phyloP scores from a whole-genome alignment of 169 alveolate genomes.

The Cryptosporidium parvum region DNA sequence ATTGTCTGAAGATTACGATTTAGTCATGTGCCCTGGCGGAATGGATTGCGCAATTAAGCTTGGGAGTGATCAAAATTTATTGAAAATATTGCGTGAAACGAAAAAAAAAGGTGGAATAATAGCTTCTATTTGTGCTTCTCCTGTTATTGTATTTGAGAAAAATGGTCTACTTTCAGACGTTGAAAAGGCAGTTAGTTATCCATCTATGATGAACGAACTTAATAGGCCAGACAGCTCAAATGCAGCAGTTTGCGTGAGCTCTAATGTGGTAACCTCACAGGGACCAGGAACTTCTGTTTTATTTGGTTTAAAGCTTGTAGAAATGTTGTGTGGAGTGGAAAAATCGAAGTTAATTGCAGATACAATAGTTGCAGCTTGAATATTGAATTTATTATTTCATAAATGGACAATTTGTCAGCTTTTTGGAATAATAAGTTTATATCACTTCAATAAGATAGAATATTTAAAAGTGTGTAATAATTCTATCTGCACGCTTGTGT shows the following conservation, averaged over 20 bases:
- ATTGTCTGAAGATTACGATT: slow-evolving; percentile 76
- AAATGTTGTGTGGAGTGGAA: slow-evolving; percentile 60
- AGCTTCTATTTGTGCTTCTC: slow-evolving; percentile 91
- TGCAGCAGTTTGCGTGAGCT: slow-evolving; percentile 71
- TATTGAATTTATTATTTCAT: not conserved
- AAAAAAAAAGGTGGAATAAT: slow-evolving; percentile 80
- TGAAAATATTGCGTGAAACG: slow-evolving; percentile 79
- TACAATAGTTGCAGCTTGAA: slow-evolving; percentile 15
- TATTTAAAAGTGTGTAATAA: slow-evolving; percentile 17
- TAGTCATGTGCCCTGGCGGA: slow-evolving; percentile 88
- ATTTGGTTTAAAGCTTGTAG: slow-evolving; percentile 70
- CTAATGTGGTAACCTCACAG: slow-evolving; percentile 78
- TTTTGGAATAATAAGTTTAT: not conserved
- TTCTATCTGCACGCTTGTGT: slow-evolving; percentile 50
- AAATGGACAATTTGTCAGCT: not conserved
- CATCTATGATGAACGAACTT: slow-evolving; percentile 59
- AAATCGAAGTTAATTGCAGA: slow-evolving; percentile 29
- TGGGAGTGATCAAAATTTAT: slow-evolving; percentile 78
- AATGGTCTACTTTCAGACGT: slow-evolving; percentile 85
- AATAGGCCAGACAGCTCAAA: slow-evolving; percentile 41
- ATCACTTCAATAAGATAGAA: not conserved
- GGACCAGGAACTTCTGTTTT: slow-evolving; percentile 80
- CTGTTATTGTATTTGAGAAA: slow-evolving; percentile 85
- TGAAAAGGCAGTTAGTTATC: slow-evolving; percentile 78
- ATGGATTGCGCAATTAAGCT: slow-evolving; percentile 80